Percentiles rank a stretch among this genome's conserved stretches.
These are phyloP conservation scores for Tieghemostelium lacteum DNA, from an alignment of 78 protist species.

Conservation along the genomic window DNA sequence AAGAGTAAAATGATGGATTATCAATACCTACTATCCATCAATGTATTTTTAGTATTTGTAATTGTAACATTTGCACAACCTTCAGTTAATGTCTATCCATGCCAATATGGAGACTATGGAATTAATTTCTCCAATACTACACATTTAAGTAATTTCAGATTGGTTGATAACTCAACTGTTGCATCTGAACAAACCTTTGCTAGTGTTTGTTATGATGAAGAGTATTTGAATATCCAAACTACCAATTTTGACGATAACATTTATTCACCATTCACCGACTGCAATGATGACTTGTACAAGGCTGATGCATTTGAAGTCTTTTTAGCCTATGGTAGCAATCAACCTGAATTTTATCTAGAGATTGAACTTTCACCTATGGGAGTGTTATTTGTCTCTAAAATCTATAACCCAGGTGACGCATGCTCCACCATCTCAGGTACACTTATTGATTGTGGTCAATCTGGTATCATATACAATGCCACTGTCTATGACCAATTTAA, in stretches of 20 bases:
- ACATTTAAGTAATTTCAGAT: background rate
- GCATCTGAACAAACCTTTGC: constrained; percentile 68
- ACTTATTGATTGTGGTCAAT: constrained; percentile 34
- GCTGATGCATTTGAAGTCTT: constrained; percentile 58
- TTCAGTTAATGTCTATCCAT: too few species aligned
- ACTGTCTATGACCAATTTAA: background rate
- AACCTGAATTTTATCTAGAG: constrained; percentile 41
- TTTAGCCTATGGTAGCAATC: background rate
- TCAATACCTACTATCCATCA: too few species aligned
- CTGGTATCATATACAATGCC: constrained; percentile 34
- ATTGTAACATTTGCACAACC: too few species aligned
- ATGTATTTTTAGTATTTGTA: too few species aligned
- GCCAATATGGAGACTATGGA: too few species aligned
- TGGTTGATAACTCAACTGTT: background rate
- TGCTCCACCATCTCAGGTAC: constrained; percentile 49
- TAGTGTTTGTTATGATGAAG: constrained; percentile 23
- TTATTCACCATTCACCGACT: constrained; percentile 21
- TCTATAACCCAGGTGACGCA: constrained; percentile 29
- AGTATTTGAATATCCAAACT: background rate
- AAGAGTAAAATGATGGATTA: too few species aligned
- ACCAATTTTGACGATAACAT: constrained; percentile 38
- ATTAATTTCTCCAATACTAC: constrained; percentile 8
- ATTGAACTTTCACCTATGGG: constrained; percentile 59
- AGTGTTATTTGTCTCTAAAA: constrained; percentile 47
- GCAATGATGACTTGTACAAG: constrained; percentile 55